Evolutionary conservation across 2,329 filamentous ascomycete genomes (phyloP).

Genomic region (Onygena corvina): DNA sequence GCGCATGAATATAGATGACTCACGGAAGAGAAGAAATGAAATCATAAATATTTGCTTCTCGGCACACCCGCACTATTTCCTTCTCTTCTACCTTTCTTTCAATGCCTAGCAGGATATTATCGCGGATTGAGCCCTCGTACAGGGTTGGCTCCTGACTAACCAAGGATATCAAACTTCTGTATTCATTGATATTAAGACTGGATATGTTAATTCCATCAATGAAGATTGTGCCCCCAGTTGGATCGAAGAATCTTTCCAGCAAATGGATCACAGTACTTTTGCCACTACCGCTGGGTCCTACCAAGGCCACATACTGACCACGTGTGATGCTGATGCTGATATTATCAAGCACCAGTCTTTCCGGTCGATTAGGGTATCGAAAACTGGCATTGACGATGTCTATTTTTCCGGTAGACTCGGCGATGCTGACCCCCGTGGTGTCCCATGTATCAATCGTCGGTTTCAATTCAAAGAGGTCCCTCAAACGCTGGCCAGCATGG

Average conservation of each 20-base stretch:
- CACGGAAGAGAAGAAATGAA: conserved; percentile 71
- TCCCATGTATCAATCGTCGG: conserved; percentile 56
- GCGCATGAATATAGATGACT: conserved; percentile 20
- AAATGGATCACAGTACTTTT: conserved; percentile 89
- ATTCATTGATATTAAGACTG: conserved; percentile 68
- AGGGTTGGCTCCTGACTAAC: conserved; percentile 89
- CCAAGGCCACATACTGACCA: conserved; percentile 53
- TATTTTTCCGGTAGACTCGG: conserved; percentile 59
- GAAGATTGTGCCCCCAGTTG: conserved; percentile 63
- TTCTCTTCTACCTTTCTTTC: conserved; percentile 56
- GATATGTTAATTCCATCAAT: conserved; percentile 79
- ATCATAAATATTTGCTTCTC: conserved; percentile 79
- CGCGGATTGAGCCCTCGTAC: conserved; percentile 79
- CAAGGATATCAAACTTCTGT: conserved; percentile 69
- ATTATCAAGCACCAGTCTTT: conserved; percentile 81
- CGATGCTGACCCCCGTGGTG: conserved; percentile 54
- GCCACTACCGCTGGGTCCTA: conserved; percentile 86
- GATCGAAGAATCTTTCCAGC: conserved; percentile 89
- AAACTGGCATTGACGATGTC: conserved; percentile 91
- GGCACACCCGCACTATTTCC: conserved; percentile 63
- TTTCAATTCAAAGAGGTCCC: conserved; percentile 67
- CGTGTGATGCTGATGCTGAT: conserved; percentile 46
- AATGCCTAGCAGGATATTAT: conserved; percentile 77
- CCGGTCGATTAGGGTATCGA: conserved; percentile 78
- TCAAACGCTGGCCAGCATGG: conserved; percentile 66